Conservation (phyloP, 2,329 filamentous ascomycete genomes). For the Hypoxylon rubiginosum region DNA sequence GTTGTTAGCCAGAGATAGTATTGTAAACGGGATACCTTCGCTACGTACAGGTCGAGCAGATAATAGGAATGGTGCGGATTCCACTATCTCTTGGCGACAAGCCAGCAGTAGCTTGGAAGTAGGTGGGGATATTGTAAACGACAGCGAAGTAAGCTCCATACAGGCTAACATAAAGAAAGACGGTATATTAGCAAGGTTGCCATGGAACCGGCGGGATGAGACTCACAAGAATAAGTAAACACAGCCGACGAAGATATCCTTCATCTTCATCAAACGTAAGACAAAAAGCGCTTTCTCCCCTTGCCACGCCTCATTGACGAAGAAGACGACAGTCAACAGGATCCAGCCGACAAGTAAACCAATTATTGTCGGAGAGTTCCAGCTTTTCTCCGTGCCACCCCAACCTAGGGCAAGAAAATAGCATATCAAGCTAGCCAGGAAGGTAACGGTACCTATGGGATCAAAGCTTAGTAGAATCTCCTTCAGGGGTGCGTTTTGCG, state of each 20-base stretch:
- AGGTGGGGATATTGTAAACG: conserved; percentile 62
- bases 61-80: conserved; percentile 55
- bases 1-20: conserved; percentile 43
- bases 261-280: conserved; percentile 55
- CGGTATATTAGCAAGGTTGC: too few relatives aligned
- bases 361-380: conserved; percentile 47
- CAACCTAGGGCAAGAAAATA: conserved; percentile 49
- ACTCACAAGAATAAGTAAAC: conserved; percentile 37
- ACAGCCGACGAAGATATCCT: conserved; percentile 50
- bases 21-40: neutral
- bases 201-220: conserved; percentile 24
- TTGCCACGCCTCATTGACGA: conserved; percentile 53
- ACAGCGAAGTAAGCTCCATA: conserved; percentile 35
- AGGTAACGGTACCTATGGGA: conserved; percentile 40
- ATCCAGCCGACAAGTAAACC: conserved; percentile 56
- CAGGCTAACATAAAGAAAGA: conserved; percentile 38
- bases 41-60: conserved; percentile 25
- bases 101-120: conserved; percentile 61
- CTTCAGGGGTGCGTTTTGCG: conserved; percentile 24
- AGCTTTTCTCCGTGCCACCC: conserved; percentile 50
- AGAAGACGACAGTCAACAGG: conserved; percentile 57
- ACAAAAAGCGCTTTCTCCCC: conserved; percentile 56
- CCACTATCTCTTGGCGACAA: conserved; percentile 56
- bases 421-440: conserved; percentile 45
- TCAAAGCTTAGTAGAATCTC: conserved; percentile 45